Evolutionary conservation across 2,329 filamentous ascomycete species (phyloP).

Genomic region (Elsinoe ampelina): DNA sequence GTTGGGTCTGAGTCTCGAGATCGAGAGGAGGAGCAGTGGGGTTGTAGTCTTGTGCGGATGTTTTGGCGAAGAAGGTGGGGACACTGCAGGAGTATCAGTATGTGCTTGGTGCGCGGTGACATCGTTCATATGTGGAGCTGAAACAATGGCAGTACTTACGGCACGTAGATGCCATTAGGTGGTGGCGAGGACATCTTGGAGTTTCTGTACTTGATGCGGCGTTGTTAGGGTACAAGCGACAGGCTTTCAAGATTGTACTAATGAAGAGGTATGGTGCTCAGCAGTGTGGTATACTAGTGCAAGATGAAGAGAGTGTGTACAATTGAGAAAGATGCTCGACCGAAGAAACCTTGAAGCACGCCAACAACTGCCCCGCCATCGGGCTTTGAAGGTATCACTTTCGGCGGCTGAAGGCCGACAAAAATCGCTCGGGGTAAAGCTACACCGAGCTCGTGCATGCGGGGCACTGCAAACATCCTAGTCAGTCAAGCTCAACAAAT

Average conservation of each 20-base stretch:
- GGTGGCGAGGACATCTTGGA: constrained; percentile 32
- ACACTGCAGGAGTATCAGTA: constrained; percentile 25
- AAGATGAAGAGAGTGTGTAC: background rate
- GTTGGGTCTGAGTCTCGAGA: constrained; percentile 47
- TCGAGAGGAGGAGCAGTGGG: constrained; percentile 46
- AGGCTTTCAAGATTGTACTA: no score
- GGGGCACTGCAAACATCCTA: no score
- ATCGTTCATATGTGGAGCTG: background rate
- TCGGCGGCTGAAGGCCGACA: background rate
- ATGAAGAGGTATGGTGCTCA: no score
- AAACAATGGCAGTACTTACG: constrained; percentile 15
- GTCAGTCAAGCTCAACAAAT: no score
- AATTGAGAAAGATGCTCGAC: background rate
- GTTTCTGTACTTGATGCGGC: background rate
- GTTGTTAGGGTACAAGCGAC: no score
- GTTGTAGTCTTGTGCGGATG: constrained; percentile 34
- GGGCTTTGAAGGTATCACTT: background rate
- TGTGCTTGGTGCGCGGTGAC: no score
- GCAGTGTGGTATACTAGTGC: background rate
- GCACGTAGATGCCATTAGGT: constrained; percentile 47
- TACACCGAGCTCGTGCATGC: background rate
- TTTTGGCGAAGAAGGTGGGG: constrained; percentile 55
- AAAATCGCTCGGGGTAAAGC: background rate
- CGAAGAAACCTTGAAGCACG: background rate
- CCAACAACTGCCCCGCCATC: constrained; percentile 7